phyloP scores from a whole-genome alignment of 805 yeast species.

The Myxozyma melibiosi region DNA sequence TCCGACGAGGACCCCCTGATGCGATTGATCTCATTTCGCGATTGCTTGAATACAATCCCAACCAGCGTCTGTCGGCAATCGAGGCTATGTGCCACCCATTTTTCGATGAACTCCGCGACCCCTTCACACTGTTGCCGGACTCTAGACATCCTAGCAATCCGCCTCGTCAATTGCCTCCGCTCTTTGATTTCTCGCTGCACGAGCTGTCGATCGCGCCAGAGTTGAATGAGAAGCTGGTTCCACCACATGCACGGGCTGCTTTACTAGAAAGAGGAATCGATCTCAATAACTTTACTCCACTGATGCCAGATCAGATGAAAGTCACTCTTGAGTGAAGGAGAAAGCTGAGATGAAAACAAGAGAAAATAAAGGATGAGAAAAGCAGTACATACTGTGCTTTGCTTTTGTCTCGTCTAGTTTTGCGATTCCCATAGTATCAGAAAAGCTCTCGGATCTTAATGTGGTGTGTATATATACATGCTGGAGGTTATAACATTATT shows the following conservation, averaged over 20 bases:
- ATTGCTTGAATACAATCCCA: conserved; percentile 89
- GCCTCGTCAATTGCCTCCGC: conserved; percentile 74
- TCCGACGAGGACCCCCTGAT: conserved; percentile 76
- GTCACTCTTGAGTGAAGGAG: conserved; percentile 22
- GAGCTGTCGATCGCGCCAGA: conserved; percentile 50
- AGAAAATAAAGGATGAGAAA: background rate
- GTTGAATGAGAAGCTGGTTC: conserved; percentile 45
- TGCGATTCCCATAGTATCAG: background rate
- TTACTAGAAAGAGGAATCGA: conserved; percentile 46
- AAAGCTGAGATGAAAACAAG: background rate
- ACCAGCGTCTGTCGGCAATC: conserved; percentile 74
- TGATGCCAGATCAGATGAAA: conserved; percentile 39
- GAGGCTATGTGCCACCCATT: conserved; percentile 85
- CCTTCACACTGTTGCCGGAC: conserved; percentile 47
- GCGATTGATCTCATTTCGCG: conserved; percentile 83
- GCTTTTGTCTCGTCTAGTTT: background rate
- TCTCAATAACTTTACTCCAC: conserved; percentile 63
- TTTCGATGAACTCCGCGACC: conserved; percentile 79
- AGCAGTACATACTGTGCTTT: no score
- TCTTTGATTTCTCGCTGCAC: conserved; percentile 73
- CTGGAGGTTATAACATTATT: background rate
- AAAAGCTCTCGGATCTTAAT: background rate
- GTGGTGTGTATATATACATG: background rate
- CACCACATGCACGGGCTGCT: conserved; percentile 48
- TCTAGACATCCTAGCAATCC: conserved; percentile 62